phyloP scores from a whole-genome alignment of 345 rosid genomes.

The Noccaea caerulescens region DNA sequence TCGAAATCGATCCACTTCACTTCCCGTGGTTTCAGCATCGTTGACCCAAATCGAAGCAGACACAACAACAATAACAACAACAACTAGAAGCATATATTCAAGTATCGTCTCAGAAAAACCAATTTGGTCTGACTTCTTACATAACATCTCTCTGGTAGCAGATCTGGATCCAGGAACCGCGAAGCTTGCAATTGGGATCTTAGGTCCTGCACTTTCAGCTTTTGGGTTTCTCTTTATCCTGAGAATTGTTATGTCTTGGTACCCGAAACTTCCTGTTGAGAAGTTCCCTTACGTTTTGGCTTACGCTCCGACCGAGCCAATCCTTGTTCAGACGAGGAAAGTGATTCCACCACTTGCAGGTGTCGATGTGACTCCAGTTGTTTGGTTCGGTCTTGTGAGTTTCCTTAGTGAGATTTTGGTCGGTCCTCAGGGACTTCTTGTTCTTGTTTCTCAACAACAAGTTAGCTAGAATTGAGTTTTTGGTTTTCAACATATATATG shows the following conservation, averaged over 20 bases:
- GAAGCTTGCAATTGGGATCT: constrained; percentile 63
- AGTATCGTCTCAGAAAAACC: constrained; percentile 14
- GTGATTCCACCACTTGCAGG: constrained; percentile 90
- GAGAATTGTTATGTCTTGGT: constrained; percentile 95
- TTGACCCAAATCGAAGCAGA: constrained; percentile 25
- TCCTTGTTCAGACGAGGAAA: constrained; percentile 71
- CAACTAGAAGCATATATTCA: not conserved
- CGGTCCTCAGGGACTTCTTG: constrained; percentile 93
- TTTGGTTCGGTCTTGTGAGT: constrained; percentile 83
- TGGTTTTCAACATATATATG: too few relatives aligned
- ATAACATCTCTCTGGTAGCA: constrained; percentile 54
- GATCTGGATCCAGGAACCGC: constrained; percentile 82
- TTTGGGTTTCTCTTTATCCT: constrained; percentile 72
- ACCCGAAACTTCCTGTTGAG: constrained; percentile 82
- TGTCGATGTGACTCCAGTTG: constrained; percentile 89
- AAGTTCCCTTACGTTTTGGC: constrained; percentile 86
- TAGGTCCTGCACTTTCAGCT: constrained; percentile 76
- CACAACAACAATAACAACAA: constrained; percentile 7
- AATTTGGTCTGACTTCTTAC: constrained; percentile 30
- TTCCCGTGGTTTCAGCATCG: constrained; percentile 30
- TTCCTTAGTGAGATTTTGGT: constrained; percentile 85
- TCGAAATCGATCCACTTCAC: not conserved
- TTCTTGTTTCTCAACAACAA: constrained; percentile 85
- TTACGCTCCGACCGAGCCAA: constrained; percentile 91
- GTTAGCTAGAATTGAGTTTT: constrained; percentile 40